These are phyloP conservation scores for Trifolium dubium DNA, from an alignment of 306 rosid genomes.

Conservation along the genomic window DNA sequence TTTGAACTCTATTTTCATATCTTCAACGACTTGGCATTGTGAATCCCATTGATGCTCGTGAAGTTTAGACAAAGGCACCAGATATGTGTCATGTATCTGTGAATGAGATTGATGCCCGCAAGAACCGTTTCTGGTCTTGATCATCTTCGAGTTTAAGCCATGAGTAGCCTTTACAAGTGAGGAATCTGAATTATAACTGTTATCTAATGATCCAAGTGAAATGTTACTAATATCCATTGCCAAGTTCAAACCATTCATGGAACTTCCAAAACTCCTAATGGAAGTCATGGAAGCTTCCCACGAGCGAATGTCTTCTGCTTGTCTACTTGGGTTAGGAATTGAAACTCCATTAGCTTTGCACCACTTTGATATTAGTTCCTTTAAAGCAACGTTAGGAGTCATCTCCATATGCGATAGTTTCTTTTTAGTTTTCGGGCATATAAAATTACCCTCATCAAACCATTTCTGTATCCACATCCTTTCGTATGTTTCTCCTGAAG, in stretches of 20 bases:
- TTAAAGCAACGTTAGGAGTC: constrained; percentile 71
- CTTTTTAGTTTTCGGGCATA: constrained; percentile 65
- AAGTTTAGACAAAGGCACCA: constrained; percentile 54
- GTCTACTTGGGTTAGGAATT: constrained; percentile 58
- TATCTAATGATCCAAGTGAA: constrained; percentile 75
- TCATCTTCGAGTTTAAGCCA: constrained; percentile 45
- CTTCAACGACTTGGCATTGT: constrained; percentile 63
- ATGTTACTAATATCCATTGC: constrained; percentile 69
- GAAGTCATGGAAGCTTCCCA: constrained; percentile 74
- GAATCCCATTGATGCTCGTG: constrained; percentile 68
- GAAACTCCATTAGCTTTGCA: constrained; percentile 56
- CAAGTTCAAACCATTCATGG: constrained; percentile 73
- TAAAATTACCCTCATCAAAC: constrained; percentile 77
- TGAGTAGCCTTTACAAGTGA: constrained; percentile 42
- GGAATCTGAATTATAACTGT: constrained; percentile 61
- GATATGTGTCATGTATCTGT: constrained; percentile 39
- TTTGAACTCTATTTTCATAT: constrained; percentile 50
- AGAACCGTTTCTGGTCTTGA: constrained; percentile 51
- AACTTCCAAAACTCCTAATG: constrained; percentile 81
- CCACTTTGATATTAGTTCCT: constrained; percentile 76
- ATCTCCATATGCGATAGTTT: constrained; percentile 51
- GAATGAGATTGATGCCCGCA: constrained; percentile 45
- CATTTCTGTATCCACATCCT: constrained; percentile 85
- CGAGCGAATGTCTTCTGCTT: constrained; percentile 44
- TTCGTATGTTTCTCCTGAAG: constrained; percentile 80